Conservation (phyloP, 1,284 basidiomycete genomes). For the Coriolopsis trogii region DNA sequence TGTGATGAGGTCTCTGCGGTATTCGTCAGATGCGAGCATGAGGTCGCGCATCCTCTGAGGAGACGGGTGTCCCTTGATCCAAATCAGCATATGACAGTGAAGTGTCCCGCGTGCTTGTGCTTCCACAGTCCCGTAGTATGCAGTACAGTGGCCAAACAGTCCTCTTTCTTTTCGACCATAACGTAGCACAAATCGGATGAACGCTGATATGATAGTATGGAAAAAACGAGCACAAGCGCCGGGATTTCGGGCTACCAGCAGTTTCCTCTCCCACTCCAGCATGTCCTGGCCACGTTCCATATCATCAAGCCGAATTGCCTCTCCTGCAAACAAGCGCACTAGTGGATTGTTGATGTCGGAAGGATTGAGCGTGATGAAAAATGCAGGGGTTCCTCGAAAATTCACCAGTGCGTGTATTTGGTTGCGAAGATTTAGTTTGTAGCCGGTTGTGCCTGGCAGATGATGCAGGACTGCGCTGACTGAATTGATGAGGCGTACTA, state of each 20-base stretch:
- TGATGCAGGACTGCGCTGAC: neutral
- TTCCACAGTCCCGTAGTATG: slow-evolving; percentile 22
- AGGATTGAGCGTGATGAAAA: slow-evolving; percentile 1
- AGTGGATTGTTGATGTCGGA: neutral
- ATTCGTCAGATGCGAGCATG: neutral
- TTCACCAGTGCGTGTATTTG: neutral
- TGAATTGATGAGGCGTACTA: neutral
- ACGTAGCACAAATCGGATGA: slow-evolving; percentile 2
- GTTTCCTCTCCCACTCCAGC: neutral
- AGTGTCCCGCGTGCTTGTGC: slow-evolving; percentile 18
- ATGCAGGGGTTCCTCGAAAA: neutral
- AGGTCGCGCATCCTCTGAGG: slow-evolving; percentile 11
- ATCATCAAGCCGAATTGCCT: neutral
- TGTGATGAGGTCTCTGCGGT: neutral
- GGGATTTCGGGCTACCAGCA: neutral
- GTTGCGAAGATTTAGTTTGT: neutral
- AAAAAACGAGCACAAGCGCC: slow-evolving; percentile 3
- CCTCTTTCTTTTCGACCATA: neutral
- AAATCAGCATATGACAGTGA: slow-evolving; percentile 24
- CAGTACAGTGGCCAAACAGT: slow-evolving; percentile 13
- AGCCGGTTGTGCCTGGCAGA: neutral
- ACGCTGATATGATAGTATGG: slow-evolving; percentile 3
- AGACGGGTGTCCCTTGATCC: slow-evolving; percentile 9
- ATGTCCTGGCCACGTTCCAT: neutral
- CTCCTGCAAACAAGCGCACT: neutral